Percentiles rank a stretch among this genome's conserved stretches.
Conservation (phyloP, 2,329 filamentous ascomycete genomes). For the Ascochyta koolunga region DNA sequence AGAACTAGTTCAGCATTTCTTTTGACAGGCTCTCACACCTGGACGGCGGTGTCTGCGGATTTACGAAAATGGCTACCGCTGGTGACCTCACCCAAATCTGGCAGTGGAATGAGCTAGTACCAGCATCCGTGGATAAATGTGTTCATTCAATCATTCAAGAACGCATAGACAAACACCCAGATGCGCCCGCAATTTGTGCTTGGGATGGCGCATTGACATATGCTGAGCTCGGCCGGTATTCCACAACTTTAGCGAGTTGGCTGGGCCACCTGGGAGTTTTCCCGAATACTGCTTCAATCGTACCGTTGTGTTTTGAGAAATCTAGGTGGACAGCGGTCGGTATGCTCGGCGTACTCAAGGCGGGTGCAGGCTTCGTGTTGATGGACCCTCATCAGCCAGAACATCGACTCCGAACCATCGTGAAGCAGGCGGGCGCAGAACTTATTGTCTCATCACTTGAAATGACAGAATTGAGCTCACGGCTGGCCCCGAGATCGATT, state of each 20-base stretch:
- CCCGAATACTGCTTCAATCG: neutral
- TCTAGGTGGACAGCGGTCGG: slow-evolving; percentile 33
- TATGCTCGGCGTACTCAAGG: slow-evolving; percentile 49
- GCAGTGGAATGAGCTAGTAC: neutral
- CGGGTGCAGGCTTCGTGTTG: slow-evolving; percentile 49
- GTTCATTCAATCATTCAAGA: neutral
- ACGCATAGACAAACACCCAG: neutral
- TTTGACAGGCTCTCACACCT: too few relatives aligned
- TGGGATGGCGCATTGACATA: slow-evolving; percentile 19
- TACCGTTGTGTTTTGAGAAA: slow-evolving; percentile 21
- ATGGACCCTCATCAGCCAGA: slow-evolving; percentile 11
- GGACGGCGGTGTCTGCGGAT: too few relatives aligned
- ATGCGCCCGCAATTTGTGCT: slow-evolving; percentile 6
- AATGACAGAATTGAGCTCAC: neutral
- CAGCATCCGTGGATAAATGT: neutral
- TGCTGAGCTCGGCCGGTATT: slow-evolving; percentile 6
- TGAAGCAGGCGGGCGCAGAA: neutral
- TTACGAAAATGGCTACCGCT: too few relatives aligned
- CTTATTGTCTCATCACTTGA: neutral
- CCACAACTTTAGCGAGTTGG: slow-evolving; percentile 1
- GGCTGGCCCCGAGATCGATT: too few relatives aligned
- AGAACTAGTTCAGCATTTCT: too few relatives aligned
- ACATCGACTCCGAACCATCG: neutral
- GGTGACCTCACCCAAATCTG: neutral
- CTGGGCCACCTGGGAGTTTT: neutral